Conservation (phyloP, 495 filamentous ascomycete genomes). For the Stereocaulon alpinum region DNA sequence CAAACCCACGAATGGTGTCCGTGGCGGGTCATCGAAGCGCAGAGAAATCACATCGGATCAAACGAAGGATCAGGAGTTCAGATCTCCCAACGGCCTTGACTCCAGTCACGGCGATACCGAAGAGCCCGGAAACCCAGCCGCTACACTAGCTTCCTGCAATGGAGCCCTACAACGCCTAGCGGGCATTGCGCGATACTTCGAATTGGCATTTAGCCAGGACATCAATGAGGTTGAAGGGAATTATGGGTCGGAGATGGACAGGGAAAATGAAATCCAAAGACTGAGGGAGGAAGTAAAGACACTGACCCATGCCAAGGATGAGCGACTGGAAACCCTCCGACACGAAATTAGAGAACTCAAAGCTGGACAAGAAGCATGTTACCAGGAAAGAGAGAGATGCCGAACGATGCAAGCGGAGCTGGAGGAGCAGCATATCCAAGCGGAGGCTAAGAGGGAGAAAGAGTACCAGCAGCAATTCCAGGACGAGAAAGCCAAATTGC, state of each 20-base stretch:
- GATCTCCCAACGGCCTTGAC: conserved; percentile 11
- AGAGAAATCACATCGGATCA: conserved; percentile 11
- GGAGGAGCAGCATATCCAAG: conserved; percentile 4
- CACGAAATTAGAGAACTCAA: conserved; percentile 3
- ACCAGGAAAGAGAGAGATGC: conserved; percentile 2
- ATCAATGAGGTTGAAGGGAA: conserved; percentile 5
- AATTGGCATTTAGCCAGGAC: conserved; percentile 4
- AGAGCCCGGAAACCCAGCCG: conserved; percentile 6
- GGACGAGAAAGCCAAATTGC: conserved; percentile 13
- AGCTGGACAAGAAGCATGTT: conserved; percentile 5
- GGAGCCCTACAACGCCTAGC: conserved; percentile 15
- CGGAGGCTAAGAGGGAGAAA: conserved; percentile 8
- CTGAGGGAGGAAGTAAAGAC: background rate
- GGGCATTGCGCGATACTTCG: conserved; percentile 10
- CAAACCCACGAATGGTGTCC: conserved; percentile 10
- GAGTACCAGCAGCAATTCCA: conserved; percentile 13
- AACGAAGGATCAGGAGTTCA: conserved; percentile 15
- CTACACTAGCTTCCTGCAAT: conserved; percentile 16
- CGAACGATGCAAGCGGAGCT: conserved; percentile 5
- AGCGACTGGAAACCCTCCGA: conserved; percentile 9
- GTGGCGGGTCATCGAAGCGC: conserved; percentile 12
- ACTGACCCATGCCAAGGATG: conserved; percentile 5
- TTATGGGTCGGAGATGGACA: conserved; percentile 13
- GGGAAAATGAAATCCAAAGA: conserved; percentile 7
- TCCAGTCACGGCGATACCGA: conserved; percentile 7